Evolutionary conservation across 169 alveolate genomes (phyloP), one percentile per base, ranked within the genome.

Genomic region (Plasmodium fragile): DNA sequence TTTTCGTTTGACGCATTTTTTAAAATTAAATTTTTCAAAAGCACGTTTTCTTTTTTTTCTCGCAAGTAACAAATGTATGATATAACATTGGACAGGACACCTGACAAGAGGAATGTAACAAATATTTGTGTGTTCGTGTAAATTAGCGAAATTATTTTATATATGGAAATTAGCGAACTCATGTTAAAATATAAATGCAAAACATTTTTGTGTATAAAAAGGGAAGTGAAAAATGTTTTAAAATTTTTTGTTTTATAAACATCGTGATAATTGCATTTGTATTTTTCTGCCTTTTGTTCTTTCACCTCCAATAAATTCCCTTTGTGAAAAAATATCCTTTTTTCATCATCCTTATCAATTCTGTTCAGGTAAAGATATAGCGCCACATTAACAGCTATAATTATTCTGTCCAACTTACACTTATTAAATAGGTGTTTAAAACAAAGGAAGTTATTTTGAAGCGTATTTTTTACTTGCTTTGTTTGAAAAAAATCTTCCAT

Each of bases 111-210:
- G 71, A 53, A 89, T 53, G 72, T 49, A 78, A 7, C 36, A 25
- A 77, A 22, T 89, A 89, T 89, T 89, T 89, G 94, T 49, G 55
- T 78, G 70, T 89, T 89, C 16, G 94, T 43, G 52, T 89, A 89
- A 36, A 89, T 39, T 22, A 3, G 16, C 13, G 94, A 89, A 78
- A 89, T 78, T 65, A 89, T 22, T 59, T 36, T 89, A 30, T 89
- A 89, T 89, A 89, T 89, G 43, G 94, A 89, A 65, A 78, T 89
- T 78, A 89, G 72, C 13, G 94, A 89, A 32, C 94, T 89, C 94
- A 89, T 89, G 45, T 89, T 89, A 89, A 89, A 89, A 89, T 89
- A 89, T 89, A 89, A 89, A 89, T 89, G 94, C 81, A 89, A 59
- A 65, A 89, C 65, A 89, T 89, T 89, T 78, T 89, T 89, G 78